Evolutionary conservation across 2,329 filamentous ascomycete genomes (phyloP).

Genomic region (Colletotrichum sp.): DNA sequence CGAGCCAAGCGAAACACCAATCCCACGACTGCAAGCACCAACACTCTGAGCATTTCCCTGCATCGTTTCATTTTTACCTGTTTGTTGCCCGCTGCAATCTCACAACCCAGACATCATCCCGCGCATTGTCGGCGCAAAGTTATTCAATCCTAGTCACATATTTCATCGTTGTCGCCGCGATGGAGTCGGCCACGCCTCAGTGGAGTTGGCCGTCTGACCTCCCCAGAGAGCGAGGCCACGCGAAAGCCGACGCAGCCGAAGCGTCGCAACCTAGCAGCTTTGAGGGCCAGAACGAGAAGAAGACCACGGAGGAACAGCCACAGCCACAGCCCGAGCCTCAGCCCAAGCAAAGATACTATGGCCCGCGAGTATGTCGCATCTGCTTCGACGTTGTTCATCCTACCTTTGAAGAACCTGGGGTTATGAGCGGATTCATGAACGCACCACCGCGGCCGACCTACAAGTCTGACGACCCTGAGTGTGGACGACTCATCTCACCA

Average conservation of each 20-base stretch:
- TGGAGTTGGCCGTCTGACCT: constrained; percentile 16
- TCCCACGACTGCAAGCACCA: background rate
- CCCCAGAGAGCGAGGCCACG: background rate
- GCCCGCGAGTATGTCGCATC: constrained; percentile 82
- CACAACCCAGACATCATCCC: background rate
- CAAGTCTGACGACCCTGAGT: constrained; percentile 73
- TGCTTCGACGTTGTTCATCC: constrained; percentile 75
- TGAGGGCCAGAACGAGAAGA: background rate
- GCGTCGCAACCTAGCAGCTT: background rate
- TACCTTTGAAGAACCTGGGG: constrained; percentile 40
- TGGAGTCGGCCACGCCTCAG: constrained; percentile 8
- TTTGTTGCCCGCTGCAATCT: background rate
- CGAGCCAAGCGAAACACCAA: background rate
- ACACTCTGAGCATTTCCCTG: background rate
- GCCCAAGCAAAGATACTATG: constrained; percentile 56
- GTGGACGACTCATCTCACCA: constrained; percentile 82
- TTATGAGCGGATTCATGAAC: constrained; percentile 16
- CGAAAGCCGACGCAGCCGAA: background rate
- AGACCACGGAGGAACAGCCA: background rate
- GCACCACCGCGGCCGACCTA: constrained; percentile 55
- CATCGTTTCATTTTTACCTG: background rate
- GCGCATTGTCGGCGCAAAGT: background rate
- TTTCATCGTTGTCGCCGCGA: background rate
- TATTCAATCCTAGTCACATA: background rate
- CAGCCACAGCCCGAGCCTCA: background rate